phyloP scores from a whole-genome alignment of 768 basidiomycete species.

The Xerocomellus dryophilus region DNA sequence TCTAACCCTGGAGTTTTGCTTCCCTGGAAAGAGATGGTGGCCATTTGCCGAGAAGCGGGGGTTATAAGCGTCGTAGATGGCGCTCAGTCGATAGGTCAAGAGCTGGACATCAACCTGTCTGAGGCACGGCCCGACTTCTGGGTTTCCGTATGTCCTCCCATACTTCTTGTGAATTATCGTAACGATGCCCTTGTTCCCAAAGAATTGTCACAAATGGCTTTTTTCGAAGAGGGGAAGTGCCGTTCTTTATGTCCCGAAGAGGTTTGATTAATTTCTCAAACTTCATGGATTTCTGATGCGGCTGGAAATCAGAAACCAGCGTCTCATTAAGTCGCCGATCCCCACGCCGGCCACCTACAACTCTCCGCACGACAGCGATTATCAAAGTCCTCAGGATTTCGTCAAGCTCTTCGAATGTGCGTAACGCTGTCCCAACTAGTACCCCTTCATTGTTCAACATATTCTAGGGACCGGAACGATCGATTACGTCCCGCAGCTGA shows the following conservation, averaged over 20 bases:
- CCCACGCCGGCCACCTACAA: conserved; percentile 54
- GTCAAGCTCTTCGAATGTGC: conserved; percentile 48
- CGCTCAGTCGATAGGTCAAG: conserved; percentile 77
- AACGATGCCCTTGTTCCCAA: neutral
- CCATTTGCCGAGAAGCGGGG: conserved; percentile 59
- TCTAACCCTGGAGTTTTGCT: conserved; percentile 59
- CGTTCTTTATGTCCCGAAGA: conserved; percentile 68
- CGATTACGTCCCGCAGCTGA: conserved; percentile 53
- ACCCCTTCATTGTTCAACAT: neutral
- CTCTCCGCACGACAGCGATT: conserved; percentile 41
- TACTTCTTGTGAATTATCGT: neutral
- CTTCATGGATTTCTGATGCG: neutral
- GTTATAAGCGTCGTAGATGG: conserved; percentile 73
- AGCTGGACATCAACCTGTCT: conserved; percentile 56
- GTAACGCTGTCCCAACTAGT: neutral
- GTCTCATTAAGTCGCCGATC: conserved; percentile 55
- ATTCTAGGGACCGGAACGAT: conserved; percentile 61
- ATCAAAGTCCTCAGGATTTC: conserved; percentile 37
- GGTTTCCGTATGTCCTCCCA: conserved; percentile 53
- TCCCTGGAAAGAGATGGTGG: conserved; percentile 71
- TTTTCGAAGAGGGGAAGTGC: conserved; percentile 65
- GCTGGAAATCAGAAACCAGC: conserved; percentile 50
- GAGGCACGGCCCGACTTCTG: conserved; percentile 68
- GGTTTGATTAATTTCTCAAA: conserved; percentile 34
- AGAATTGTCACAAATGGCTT: conserved; percentile 90